A percentile compares a stretch with the other conserved stretches of the same genome.
Conservation (phyloP, 768 basidiomycete genomes). For the Pholiota microspora region DNA sequence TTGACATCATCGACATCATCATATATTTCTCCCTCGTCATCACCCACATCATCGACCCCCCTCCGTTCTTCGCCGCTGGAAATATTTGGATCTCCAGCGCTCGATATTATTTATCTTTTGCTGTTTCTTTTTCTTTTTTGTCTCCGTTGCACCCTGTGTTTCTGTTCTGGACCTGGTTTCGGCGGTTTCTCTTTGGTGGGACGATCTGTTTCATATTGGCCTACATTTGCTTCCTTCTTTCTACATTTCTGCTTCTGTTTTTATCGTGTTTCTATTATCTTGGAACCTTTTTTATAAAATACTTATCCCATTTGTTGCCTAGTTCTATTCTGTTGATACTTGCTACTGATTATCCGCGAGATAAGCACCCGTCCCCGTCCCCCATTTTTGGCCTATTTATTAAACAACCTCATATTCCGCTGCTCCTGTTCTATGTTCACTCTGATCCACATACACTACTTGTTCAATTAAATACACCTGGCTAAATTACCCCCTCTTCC, state of each 20-base stretch:
- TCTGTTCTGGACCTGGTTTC: not conserved
- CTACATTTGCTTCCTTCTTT: not conserved
- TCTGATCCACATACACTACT: not conserved
- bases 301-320: not conserved
- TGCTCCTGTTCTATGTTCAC: conserved; percentile 1
- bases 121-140: not conserved
- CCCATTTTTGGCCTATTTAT: conserved; percentile 3
- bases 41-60: not conserved
- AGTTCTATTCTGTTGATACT: not conserved
- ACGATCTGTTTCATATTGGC: not conserved
- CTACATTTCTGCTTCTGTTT: not conserved
- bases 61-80: not conserved
- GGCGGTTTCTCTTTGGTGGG: not conserved
- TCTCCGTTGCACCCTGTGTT: not conserved
- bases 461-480: not conserved
- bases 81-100: conserved; percentile 1
- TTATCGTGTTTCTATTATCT: not conserved
- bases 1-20: not conserved
- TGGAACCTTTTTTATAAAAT: conserved; percentile 1
- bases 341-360: not conserved
- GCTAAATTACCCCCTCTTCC: not conserved
- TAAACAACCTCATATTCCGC: not conserved
- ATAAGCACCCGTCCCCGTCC: not conserved
- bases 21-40: not conserved
- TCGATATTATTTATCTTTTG: not conserved